Percentiles rank a stretch among this genome's conserved stretches.
Evolutionary conservation across 139 green algal species (phyloP).

Genomic region (Chlamydomonas incerta): DNA sequence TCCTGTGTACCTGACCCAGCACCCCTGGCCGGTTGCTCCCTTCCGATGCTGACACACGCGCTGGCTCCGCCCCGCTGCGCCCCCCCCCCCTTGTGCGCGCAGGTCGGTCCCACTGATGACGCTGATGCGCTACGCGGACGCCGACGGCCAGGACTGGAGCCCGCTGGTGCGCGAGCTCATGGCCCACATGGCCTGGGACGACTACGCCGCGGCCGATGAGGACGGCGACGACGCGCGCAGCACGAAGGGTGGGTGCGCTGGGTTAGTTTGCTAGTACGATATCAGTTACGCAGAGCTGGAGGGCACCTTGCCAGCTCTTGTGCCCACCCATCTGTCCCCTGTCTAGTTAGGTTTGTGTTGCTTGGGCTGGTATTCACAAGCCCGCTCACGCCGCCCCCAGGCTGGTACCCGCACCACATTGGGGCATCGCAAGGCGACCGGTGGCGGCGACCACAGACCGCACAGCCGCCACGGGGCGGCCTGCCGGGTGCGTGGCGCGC

Average conservation of each 20-base stretch:
- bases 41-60: too few species aligned
- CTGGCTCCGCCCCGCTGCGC: background rate
- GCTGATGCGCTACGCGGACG: slow-evolving; percentile 12
- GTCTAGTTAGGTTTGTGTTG: too few species aligned
- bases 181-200: background rate
- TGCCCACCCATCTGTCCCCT: too few species aligned
- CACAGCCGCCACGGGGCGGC: background rate
- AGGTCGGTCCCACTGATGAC: slow-evolving; percentile 17
- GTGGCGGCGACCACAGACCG: too few species aligned
- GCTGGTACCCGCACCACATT: background rate
- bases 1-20: too few species aligned
- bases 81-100: background rate
- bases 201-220: background rate
- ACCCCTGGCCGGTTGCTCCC: too few species aligned
- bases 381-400: background rate
- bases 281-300: too few species aligned
- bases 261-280: too few species aligned
- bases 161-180: slow-evolving; percentile 2
- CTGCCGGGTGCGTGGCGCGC: too few species aligned
- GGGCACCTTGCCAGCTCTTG: too few species aligned
- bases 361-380: too few species aligned
- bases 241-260: background rate
- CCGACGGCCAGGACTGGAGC: background rate
- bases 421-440: background rate
- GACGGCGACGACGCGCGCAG: background rate